Percentiles rank a stretch among this genome's conserved stretches.
Evolutionary conservation across 164 flowering plant species (phyloP).

Genomic region (Nymphaea thermarum): DNA sequence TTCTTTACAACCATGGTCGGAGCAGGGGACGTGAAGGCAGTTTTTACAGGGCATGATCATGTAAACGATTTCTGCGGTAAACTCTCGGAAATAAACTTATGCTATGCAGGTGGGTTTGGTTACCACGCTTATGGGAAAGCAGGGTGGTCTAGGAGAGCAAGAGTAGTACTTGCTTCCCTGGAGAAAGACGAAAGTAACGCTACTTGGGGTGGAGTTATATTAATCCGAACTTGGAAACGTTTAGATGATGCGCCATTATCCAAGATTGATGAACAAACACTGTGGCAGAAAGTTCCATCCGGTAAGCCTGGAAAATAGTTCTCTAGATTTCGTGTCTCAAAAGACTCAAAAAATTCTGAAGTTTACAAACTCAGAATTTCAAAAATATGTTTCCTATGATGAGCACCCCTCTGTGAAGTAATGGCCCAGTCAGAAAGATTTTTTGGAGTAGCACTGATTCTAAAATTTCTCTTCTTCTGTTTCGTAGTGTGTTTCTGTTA

Average conservation of each 20-base stretch:
- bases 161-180: conserved; percentile 46
- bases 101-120: conserved; percentile 94
- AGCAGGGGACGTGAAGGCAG: conserved; percentile 85
- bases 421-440: no score
- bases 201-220: conserved; percentile 44
- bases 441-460: no score
- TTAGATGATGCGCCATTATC: conserved; percentile 64
- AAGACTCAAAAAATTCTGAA: no score
- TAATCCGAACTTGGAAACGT: conserved; percentile 88
- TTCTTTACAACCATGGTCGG: conserved; percentile 71
- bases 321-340: no score
- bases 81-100: conserved; percentile 54
- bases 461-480: no score
- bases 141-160: conserved; percentile 85
- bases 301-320: no score
- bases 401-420: no score
- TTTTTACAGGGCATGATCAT: conserved; percentile 84
- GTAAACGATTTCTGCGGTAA: conserved; percentile 86
- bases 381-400: no score
- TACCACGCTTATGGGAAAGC: conserved; percentile 97
- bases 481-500: no score
- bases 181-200: conserved; percentile 30
- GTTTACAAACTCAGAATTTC: no score
- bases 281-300: conserved; percentile 36
- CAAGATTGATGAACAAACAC: conserved; percentile 51